These are phyloP conservation scores for Micromonas pusilla DNA, from an alignment of 139 green algal species.

Conservation along the genomic window DNA sequence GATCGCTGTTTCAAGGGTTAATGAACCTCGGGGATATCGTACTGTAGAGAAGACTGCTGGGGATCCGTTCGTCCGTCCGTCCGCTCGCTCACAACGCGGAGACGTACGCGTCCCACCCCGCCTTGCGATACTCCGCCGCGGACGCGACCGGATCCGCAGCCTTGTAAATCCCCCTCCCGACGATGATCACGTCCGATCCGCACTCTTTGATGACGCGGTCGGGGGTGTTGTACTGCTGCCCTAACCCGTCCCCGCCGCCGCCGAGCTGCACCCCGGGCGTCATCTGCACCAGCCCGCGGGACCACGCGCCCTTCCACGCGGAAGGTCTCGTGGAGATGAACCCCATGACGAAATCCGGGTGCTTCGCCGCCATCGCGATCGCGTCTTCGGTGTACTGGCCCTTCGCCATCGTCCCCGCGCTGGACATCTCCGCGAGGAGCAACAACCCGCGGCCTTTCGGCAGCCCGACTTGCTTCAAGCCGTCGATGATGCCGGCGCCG, in stretches of 20 bases:
- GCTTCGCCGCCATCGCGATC: slow-evolving; percentile 59
- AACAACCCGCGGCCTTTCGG: slow-evolving; percentile 58
- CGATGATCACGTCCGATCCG: slow-evolving; percentile 96
- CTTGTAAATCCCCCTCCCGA: slow-evolving; percentile 83
- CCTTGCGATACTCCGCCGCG: slow-evolving; percentile 72
- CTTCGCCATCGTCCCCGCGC: slow-evolving; percentile 80
- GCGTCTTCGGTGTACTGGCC: slow-evolving; percentile 83
- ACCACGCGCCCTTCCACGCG: slow-evolving; percentile 52
- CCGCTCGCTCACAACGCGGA: background rate
- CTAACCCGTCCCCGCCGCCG: slow-evolving; percentile 79
- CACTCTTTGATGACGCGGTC: slow-evolving; percentile 63
- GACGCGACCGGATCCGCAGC: slow-evolving; percentile 55
- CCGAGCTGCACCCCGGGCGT: slow-evolving; percentile 93
- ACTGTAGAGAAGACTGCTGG: too few relatives aligned
- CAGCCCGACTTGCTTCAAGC: slow-evolving; percentile 73
- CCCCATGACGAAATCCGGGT: slow-evolving; percentile 96
- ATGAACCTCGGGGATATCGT: too few relatives aligned
- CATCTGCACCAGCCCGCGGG: slow-evolving; percentile 89
- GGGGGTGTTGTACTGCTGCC: slow-evolving; percentile 99
- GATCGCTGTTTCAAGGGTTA: background rate
- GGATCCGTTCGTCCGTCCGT: too few relatives aligned
- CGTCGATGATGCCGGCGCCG: slow-evolving; percentile 93
- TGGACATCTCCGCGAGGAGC: slow-evolving; percentile 91
- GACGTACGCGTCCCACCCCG: slow-evolving; percentile 82
- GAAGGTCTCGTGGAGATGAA: slow-evolving; percentile 90